Evolutionary conservation across 2,329 filamentous ascomycete genomes (phyloP).

Genomic region (Pestalotiopsis sp.): DNA sequence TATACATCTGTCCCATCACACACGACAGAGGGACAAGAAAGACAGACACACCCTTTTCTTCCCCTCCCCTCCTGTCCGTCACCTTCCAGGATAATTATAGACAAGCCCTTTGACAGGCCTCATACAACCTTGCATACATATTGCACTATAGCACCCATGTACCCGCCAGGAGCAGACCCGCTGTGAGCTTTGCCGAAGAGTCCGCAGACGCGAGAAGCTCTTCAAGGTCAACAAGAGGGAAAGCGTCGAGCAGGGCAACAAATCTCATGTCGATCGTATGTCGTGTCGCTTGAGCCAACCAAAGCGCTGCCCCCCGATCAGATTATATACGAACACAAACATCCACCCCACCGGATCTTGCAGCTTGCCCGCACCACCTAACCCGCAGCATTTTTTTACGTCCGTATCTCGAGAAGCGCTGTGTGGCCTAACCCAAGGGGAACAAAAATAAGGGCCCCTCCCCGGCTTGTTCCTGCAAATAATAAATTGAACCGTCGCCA

Average conservation of each 20-base stretch:
- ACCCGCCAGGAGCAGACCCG: neutral
- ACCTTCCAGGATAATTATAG: neutral
- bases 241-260: neutral
- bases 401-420: slow-evolving; percentile 22
- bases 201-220: neutral
- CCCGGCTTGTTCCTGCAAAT: slow-evolving; percentile 18
- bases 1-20: neutral
- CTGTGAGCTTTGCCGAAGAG: neutral
- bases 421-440: slow-evolving; percentile 12
- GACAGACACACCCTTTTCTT: neutral
- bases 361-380: slow-evolving; percentile 25
- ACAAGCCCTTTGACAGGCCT: neutral
- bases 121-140: neutral
- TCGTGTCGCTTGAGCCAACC: slow-evolving; percentile 13
- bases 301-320: neutral
- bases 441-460: slow-evolving; percentile 15
- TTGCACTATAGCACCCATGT: neutral
- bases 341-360: slow-evolving; percentile 21
- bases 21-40: neutral
- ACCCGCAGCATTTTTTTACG: slow-evolving; percentile 25
- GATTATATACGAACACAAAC: slow-evolving; percentile 34
- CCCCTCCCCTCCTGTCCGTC: neutral
- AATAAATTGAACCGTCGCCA: slow-evolving; percentile 22
- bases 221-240: too few relatives aligned
- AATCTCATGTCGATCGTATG: slow-evolving; percentile 13